Base-by-base conservation (phyloP, 805 yeast species). In the Torulaspora quercuum region DNA sequence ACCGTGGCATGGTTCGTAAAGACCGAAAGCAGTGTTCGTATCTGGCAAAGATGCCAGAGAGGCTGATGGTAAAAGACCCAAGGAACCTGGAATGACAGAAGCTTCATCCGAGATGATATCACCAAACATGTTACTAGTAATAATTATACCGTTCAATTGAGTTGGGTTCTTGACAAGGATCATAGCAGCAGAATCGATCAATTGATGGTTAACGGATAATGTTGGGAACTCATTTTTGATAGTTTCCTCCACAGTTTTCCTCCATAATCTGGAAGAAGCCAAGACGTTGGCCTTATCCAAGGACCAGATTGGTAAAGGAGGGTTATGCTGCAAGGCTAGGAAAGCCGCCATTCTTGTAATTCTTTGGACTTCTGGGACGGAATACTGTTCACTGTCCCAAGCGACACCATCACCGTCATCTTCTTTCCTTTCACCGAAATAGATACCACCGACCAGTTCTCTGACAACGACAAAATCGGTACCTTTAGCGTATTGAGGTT, bases 161-260 rank as follows among this genome's bases (percentile, higher is more conserved):
- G 89, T 82, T 54, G 98, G 98, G 45, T 76, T 78, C 68, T 92
- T 88, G 53, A 92, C 84, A 52, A 92, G 70, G 58, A 90, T 90
- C 98, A 92, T 92, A 33, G 98, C 97, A 35, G 98, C 98, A 9
- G 97, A 89, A 67, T 92, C 98, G 55, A 92, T 90, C 64, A 92
- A 76, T 71, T 92, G 98, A 67, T 92, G 96, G 63, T 90, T 86
- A 29, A 89, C 72, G 17, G 73, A 75, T 55, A 92, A 70, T 53
- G 80, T 83, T 37, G 98, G 98, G 72, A 92, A 92, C 66, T 92
- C 98, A 44, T 80, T 76, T 44, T 72, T 67, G 50, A 92, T 82
- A 29, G 89, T 84, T 56, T 81, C 78, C 50, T 86, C 85, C 29
- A 90, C 96, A 12, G 95, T 86, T 63, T 78, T 82, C 68, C 98